Conservation (phyloP, 75 land plant species). For the Selaginella moellendorffii region DNA sequence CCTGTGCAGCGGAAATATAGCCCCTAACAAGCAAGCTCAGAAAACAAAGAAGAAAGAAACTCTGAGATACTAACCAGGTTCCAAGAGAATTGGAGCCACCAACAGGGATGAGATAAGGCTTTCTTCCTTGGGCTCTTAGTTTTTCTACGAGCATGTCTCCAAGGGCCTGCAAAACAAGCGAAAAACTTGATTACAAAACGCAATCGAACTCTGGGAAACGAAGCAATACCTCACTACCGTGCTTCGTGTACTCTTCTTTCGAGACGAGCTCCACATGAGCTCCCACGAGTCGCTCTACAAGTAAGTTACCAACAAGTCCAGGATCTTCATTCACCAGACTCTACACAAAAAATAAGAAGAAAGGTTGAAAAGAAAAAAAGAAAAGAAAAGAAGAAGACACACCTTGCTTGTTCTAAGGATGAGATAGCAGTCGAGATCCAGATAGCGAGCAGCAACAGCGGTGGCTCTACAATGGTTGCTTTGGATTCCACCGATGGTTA, state of each 20-base stretch:
- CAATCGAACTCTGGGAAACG: no score
- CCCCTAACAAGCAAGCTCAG: neutral
- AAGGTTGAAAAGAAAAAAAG: neutral
- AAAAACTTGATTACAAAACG: no score
- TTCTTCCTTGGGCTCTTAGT: no score
- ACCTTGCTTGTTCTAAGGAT: constrained; percentile 90
- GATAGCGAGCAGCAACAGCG: constrained; percentile 90
- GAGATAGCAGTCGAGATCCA: constrained; percentile 82
- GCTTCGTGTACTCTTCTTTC: constrained; percentile 80
- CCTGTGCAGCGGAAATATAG: neutral
- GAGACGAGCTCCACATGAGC: constrained; percentile 84
- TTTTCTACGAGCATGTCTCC: constrained; percentile 65
- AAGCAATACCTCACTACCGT: constrained; percentile 69
- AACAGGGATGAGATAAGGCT: constrained; percentile 88
- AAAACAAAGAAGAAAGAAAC: neutral
- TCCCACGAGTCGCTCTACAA: constrained; percentile 83
- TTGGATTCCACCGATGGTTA: no score
- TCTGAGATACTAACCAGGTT: constrained; percentile 40
- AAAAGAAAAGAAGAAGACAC: neutral
- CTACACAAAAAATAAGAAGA: constrained; percentile 25
- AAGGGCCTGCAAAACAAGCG: constrained; percentile 48
- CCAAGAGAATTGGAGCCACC: constrained; percentile 97
- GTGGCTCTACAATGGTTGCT: no score
- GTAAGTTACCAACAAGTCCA: constrained; percentile 72
- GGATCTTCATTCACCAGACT: constrained; percentile 69